Conservation (phyloP, 2,329 filamentous ascomycete species). For the Aspergillus fischeri region DNA sequence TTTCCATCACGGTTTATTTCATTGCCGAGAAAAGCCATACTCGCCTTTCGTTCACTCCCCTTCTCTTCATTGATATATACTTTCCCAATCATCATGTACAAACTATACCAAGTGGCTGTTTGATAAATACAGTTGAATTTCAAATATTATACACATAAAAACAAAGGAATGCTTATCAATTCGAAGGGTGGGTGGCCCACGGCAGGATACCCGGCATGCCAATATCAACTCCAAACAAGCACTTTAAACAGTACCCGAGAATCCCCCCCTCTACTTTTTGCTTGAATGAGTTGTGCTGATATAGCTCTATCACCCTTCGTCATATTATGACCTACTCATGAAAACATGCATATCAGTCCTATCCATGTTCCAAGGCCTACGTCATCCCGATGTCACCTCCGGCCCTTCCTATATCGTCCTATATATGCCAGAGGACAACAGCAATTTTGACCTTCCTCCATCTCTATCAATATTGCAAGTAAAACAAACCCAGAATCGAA, state of each 20-base stretch:
- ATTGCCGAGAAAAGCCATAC: not conserved
- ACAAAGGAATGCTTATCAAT: too few species aligned
- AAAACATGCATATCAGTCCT: not conserved
- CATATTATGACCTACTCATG: not conserved
- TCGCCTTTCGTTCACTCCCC: not conserved
- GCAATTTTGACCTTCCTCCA: not conserved
- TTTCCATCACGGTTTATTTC: not conserved
- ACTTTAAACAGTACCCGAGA: too few species aligned
- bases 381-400: slow-evolving; percentile 5
- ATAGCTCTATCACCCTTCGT: too few species aligned
- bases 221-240: not conserved
- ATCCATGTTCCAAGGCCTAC: not conserved
- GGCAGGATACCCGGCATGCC: not conserved
- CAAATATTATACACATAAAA: not conserved
- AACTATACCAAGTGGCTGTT: not conserved
- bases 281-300: not conserved
- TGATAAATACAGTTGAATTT: not conserved
- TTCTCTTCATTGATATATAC: not conserved
- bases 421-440: not conserved
- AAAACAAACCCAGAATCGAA: not conserved
- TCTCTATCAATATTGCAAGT: not conserved
- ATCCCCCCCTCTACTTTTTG: not conserved
- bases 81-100: not conserved
- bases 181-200: too few species aligned
- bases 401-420: not conserved